These are phyloP conservation scores for Xylaria sp. DNA, from an alignment of 2,329 filamentous ascomycete genomes.

Conservation along the genomic window DNA sequence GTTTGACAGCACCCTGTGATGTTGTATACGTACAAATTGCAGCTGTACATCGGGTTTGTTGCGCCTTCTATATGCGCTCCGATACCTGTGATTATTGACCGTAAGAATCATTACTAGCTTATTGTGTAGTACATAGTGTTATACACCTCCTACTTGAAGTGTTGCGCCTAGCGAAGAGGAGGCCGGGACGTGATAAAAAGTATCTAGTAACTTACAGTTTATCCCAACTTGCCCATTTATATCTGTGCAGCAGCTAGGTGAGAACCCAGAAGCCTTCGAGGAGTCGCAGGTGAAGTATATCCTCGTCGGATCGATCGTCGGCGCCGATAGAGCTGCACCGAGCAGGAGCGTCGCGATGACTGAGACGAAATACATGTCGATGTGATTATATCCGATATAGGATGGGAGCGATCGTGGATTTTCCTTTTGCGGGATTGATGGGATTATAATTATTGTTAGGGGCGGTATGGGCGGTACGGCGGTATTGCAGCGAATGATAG, in stretches of 20 bases:
- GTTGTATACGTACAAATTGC: conserved; percentile 46
- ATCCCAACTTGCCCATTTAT: conserved; percentile 46
- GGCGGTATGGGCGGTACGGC: neutral
- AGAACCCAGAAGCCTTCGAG: conserved; percentile 38
- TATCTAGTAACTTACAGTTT: too few relatives aligned
- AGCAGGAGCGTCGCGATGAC: conserved; percentile 32
- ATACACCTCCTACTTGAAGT: neutral
- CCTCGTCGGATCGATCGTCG: conserved; percentile 16
- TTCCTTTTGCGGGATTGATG: neutral
- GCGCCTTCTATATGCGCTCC: conserved; percentile 41
- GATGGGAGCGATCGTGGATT: neutral
- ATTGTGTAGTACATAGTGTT: neutral
- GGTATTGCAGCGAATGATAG: neutral
- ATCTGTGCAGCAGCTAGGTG: conserved; percentile 43
- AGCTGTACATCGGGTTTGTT: conserved; percentile 43
- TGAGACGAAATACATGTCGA: conserved; percentile 36
- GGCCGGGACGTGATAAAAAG: too few relatives aligned
- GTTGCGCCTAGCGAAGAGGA: too few relatives aligned
- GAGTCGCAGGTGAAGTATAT: conserved; percentile 42
- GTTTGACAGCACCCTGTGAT: conserved; percentile 46
- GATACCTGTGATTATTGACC: conserved; percentile 33
- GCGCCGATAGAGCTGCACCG: conserved; percentile 30
- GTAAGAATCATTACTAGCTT: conserved; percentile 12
- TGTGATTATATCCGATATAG: neutral
- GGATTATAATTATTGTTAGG: neutral